Conservation (phyloP, 2,329 filamentous ascomycete species). For the Colletotrichum costaricense region DNA sequence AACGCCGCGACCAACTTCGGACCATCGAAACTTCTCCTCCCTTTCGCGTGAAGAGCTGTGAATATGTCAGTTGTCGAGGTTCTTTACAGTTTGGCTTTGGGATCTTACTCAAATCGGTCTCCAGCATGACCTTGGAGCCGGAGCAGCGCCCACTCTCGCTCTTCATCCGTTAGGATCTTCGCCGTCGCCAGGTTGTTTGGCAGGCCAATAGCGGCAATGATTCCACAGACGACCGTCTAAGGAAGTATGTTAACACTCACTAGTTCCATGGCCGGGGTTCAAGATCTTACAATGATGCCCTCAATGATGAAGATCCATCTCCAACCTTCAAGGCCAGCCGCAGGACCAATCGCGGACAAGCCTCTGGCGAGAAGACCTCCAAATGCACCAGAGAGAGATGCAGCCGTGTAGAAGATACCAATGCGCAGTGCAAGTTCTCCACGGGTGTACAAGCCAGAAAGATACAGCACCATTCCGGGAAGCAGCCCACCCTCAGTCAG, state of each 20-base stretch:
- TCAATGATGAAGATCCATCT: constrained; percentile 73
- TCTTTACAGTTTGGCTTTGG: background rate
- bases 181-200: constrained; percentile 67
- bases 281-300: constrained; percentile 58
- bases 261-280: too few species aligned
- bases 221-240: constrained; percentile 66
- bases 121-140: constrained; percentile 54
- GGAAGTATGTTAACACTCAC: background rate
- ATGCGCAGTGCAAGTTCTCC: constrained; percentile 72
- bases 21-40: constrained; percentile 67
- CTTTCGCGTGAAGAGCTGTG: constrained; percentile 41
- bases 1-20: constrained; percentile 71
- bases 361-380: constrained; percentile 72
- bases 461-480: constrained; percentile 76
- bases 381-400: constrained; percentile 73
- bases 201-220: constrained; percentile 62
- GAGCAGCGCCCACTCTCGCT: constrained; percentile 60
- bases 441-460: constrained; percentile 71
- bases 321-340: constrained; percentile 66
- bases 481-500: constrained; percentile 73
- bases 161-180: constrained; percentile 62
- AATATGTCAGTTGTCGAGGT: background rate
- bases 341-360: constrained; percentile 67
- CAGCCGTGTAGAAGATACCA: constrained; percentile 75
- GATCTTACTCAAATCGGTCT: constrained; percentile 46